These are phyloP conservation scores for Ustilago crameri DNA, from an alignment of 1,284 basidiomycete genomes.

Conservation along the genomic window DNA sequence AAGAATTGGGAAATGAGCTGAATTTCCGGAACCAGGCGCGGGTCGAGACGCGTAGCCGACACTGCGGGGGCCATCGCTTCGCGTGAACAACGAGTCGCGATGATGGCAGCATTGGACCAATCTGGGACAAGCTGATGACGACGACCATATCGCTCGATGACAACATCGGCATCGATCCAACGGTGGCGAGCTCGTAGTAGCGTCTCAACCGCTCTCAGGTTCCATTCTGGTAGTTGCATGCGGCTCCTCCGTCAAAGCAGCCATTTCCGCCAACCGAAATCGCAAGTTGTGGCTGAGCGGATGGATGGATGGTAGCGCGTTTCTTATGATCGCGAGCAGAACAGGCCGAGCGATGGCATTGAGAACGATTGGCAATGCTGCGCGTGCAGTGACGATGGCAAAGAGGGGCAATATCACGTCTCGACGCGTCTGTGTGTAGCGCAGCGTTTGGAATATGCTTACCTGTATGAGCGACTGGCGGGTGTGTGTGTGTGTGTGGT, in stretches of 20 bases:
- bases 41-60: slow-evolving; percentile 27
- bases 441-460: slow-evolving; percentile 40
- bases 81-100: slow-evolving; percentile 14
- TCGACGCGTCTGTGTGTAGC: slow-evolving; percentile 34
- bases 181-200: background rate
- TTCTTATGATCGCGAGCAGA: slow-evolving; percentile 36
- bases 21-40: slow-evolving; percentile 20
- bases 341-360: slow-evolving; percentile 25
- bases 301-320: slow-evolving; percentile 18
- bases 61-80: background rate
- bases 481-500: slow-evolving; percentile 30
- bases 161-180: background rate
- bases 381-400: slow-evolving; percentile 14
- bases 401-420: slow-evolving; percentile 33
- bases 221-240: background rate
- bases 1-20: slow-evolving; percentile 16
- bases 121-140: slow-evolving; percentile 20
- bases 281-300: slow-evolving; percentile 6
- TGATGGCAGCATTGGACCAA: slow-evolving; percentile 13
- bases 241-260: background rate
- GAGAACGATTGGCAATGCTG: slow-evolving; percentile 18
- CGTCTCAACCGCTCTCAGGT: background rate
- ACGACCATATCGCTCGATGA: background rate
- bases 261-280: slow-evolving; percentile 1
- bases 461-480: slow-evolving; percentile 27